These are phyloP conservation scores for Arctostaphylos glauca DNA, from an alignment of 148 eudicot genomes.

Conservation along the genomic window DNA sequence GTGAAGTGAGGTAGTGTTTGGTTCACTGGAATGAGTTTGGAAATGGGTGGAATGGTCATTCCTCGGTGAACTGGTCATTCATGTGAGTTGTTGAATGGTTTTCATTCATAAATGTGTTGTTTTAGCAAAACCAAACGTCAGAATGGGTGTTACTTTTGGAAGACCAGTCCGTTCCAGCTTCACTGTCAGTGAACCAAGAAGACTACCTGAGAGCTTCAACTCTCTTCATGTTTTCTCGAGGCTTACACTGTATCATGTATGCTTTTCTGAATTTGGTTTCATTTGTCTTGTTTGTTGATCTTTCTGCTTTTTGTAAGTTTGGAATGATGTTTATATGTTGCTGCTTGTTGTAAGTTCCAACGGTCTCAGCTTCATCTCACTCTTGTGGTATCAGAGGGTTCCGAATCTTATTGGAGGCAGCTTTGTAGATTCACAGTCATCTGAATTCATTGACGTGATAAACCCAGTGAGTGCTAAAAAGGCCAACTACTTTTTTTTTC, in stretches of 20 bases:
- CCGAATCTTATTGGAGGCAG: conserved; percentile 83
- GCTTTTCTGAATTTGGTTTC: background rate
- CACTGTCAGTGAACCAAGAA: background rate
- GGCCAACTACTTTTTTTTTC: background rate
- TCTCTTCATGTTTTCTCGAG: background rate
- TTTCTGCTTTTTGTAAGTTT: background rate
- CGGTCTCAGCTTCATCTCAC: background rate
- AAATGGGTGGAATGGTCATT: background rate
- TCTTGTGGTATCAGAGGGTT: conserved; percentile 54
- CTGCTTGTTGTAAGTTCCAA: background rate
- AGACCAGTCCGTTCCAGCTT: background rate
- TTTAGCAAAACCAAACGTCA: background rate
- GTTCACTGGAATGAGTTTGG: background rate
- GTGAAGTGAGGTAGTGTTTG: background rate
- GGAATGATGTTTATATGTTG: background rate
- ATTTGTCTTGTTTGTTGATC: background rate
- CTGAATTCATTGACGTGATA: conserved; percentile 68
- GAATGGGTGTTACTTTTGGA: background rate
- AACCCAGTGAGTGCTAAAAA: conserved; percentile 67
- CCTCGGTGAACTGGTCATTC: background rate
- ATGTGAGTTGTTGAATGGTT: background rate
- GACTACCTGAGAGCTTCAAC: background rate
- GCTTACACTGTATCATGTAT: background rate
- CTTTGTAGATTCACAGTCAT: conserved; percentile 66
- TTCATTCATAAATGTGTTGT: background rate